These are phyloP conservation scores for Brasilioporus rufonigricans DNA, from an alignment of 768 basidiomycete genomes.

Conservation along the genomic window DNA sequence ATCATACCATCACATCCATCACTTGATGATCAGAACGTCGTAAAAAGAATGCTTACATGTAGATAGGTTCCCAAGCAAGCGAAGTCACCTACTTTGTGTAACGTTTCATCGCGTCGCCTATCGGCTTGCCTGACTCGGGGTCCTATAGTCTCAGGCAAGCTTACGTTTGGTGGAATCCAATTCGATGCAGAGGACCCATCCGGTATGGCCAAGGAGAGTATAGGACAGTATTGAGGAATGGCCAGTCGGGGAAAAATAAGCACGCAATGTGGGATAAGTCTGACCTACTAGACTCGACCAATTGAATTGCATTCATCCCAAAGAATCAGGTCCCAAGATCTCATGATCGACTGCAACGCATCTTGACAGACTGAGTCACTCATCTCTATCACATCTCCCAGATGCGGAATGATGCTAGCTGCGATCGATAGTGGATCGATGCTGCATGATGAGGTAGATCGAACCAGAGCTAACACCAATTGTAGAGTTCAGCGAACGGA, in stretches of 20 bases:
- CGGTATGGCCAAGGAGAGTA: constrained; percentile 83
- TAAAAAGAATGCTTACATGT: constrained; percentile 57
- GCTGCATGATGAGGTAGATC: too few relatives aligned
- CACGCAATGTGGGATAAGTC: constrained; percentile 89
- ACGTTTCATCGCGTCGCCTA: constrained; percentile 87
- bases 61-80: constrained; percentile 94
- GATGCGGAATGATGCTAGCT: not conserved
- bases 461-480: too few relatives aligned
- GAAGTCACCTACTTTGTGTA: constrained; percentile 97
- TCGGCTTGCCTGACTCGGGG: constrained; percentile 83
- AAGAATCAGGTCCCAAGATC: not conserved
- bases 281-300: constrained; percentile 61
- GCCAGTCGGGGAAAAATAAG: constrained; percentile 94
- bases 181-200: constrained; percentile 96
- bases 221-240: constrained; percentile 85
- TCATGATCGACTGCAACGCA: constrained; percentile 2
- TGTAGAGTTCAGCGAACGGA: too few relatives aligned
- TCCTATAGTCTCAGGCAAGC: constrained; percentile 91
- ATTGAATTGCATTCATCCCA: constrained; percentile 4
- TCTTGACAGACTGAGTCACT: too few relatives aligned
- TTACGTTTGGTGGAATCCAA: constrained; percentile 94
- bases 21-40: not conserved
- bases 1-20: constrained; percentile 4
- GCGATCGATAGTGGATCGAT: too few relatives aligned
- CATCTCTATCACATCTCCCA: not conserved